Evolutionary conservation across 495 filamentous ascomycete species (phyloP).

Genomic region (Talaromyces proteolyticus): DNA sequence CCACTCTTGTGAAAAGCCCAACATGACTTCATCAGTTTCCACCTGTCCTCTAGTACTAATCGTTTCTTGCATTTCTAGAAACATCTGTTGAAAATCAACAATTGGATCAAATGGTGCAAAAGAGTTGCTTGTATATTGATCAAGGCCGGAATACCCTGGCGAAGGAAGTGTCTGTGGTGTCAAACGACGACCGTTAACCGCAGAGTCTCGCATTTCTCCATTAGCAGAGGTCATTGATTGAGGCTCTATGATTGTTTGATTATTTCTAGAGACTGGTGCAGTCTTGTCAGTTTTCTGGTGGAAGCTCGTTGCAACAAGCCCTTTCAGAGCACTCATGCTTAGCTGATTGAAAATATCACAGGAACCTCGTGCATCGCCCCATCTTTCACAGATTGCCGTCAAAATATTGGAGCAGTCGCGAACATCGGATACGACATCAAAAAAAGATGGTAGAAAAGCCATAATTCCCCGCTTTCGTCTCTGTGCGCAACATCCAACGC

Average conservation of each 20-base stretch:
- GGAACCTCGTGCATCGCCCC: slow-evolving; percentile 3
- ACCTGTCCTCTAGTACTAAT: not conserved
- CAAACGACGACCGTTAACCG: slow-evolving; percentile 8
- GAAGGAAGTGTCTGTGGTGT: not conserved
- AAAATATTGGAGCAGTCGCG: slow-evolving; percentile 5
- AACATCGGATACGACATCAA: not conserved
- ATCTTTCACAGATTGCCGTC: slow-evolving; percentile 6
- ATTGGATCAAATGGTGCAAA: not conserved
- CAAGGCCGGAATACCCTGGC: not conserved
- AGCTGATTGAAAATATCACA: slow-evolving; percentile 1
- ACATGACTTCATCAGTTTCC: not conserved
- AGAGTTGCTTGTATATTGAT: not conserved
- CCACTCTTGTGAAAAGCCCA: not conserved
- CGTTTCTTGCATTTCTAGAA: not conserved
- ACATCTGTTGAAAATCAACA: not conserved
- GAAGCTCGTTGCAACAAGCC: not conserved
- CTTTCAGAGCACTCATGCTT: slow-evolving; percentile 3
- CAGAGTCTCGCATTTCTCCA: slow-evolving; percentile 14
- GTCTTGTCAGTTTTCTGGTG: not conserved
- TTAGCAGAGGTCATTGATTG: slow-evolving; percentile 12
- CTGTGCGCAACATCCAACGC: slow-evolving; percentile 4
- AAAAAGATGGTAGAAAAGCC: not conserved
- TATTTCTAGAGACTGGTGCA: not conserved
- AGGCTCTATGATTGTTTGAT: not conserved
- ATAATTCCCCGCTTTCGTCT: not conserved